Evolutionary conservation across 140 eudicot genomes (phyloP).

Genomic region (Cichorium intybus): DNA sequence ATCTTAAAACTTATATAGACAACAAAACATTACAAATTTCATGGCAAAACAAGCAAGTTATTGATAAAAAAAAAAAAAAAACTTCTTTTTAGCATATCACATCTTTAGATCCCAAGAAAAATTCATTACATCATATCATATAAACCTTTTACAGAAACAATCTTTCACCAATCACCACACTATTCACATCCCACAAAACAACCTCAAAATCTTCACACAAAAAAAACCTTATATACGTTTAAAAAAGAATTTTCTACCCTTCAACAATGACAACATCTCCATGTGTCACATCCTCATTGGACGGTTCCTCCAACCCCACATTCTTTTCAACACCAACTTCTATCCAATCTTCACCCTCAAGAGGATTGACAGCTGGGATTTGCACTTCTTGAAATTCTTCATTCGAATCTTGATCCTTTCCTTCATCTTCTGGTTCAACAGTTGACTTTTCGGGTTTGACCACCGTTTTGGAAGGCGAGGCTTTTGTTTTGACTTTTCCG

Average conservation of each 20-base stretch:
- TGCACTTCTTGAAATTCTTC: slow-evolving; percentile 35
- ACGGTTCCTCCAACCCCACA: slow-evolving; percentile 9
- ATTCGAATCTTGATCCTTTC: slow-evolving; percentile 24
- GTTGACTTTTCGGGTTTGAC: slow-evolving; percentile 31
- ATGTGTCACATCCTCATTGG: slow-evolving; percentile 17
- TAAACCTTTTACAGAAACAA: slow-evolving; percentile 19
- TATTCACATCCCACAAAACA: slow-evolving; percentile 33
- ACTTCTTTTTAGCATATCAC: background rate
- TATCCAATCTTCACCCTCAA: slow-evolving; percentile 35
- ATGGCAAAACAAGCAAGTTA: background rate
- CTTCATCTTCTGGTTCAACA: slow-evolving; percentile 32
- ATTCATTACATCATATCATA: slow-evolving; percentile 7
- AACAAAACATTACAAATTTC: background rate
- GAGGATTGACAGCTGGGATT: slow-evolving; percentile 18
- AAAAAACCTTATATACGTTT: slow-evolving; percentile 15
- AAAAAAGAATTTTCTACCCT: slow-evolving; percentile 25
- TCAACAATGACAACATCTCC: slow-evolving; percentile 40
- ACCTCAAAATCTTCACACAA: slow-evolving; percentile 5
- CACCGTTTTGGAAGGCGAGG: slow-evolving; percentile 35
- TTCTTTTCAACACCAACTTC: slow-evolving; percentile 23
- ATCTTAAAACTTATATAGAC: no score
- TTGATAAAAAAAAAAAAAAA: background rate
- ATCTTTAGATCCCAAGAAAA: background rate
- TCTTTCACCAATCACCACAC: slow-evolving; percentile 21
- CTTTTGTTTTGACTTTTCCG: slow-evolving; percentile 39